A percentile compares a stretch with the other conserved stretches of the same genome.
phyloP scores from a whole-genome alignment of 2,329 filamentous ascomycete genomes.

The Endoconidiophora polonica region DNA sequence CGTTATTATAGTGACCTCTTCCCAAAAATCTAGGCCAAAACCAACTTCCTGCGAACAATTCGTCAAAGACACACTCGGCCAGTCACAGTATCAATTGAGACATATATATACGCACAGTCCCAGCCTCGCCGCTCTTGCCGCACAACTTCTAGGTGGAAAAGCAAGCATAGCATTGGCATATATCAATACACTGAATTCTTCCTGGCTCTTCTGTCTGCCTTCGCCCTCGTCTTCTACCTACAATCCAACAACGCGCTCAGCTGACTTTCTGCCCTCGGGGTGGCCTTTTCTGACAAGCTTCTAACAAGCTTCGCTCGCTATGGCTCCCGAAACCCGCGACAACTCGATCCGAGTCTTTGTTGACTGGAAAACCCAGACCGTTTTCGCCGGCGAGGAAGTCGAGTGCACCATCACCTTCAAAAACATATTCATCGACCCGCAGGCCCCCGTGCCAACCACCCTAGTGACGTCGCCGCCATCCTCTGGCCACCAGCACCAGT shows the following conservation, averaged over 20 bases:
- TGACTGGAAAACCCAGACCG: slow-evolving; percentile 81
- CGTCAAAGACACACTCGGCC: too few relatives aligned
- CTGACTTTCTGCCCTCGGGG: neutral
- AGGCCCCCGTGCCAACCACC: neutral
- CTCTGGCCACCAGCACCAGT: neutral
- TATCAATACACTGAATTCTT: neutral
- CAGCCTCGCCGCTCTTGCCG: too few relatives aligned
- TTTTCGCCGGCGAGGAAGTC: slow-evolving; percentile 92
- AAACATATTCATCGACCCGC: slow-evolving; percentile 46
- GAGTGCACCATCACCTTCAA: slow-evolving; percentile 94
- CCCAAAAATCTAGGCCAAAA: too few relatives aligned
- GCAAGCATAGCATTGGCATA: neutral
- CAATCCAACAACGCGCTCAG: neutral
- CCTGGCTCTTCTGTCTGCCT: neutral
- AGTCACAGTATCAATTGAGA: too few relatives aligned
- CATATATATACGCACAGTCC: too few relatives aligned
- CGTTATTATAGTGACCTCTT: too few relatives aligned
- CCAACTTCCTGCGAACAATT: too few relatives aligned
- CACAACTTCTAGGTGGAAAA: too few relatives aligned
- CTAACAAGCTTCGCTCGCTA: slow-evolving; percentile 19
- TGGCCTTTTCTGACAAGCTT: neutral
- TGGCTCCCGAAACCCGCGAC: slow-evolving; percentile 41
- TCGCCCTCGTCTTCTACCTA: neutral
- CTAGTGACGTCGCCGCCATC: neutral
- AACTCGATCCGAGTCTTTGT: slow-evolving; percentile 70